Evolutionary conservation across 345 rosid species (phyloP).

Genomic region (Murraya paniculata): DNA sequence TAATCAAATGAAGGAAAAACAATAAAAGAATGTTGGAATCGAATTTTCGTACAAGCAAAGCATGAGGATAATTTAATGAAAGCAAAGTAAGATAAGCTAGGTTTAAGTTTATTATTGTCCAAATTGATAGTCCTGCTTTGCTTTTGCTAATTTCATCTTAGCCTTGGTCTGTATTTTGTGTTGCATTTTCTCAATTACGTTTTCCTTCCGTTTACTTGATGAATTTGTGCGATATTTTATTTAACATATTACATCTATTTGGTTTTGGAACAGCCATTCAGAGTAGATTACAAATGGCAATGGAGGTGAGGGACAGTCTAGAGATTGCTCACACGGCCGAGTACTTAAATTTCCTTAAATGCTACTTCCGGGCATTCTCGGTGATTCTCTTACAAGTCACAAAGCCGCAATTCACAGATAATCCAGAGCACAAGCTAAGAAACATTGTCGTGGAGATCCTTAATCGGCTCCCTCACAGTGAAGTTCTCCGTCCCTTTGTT

Average conservation of each 20-base stretch:
- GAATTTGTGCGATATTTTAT: not conserved
- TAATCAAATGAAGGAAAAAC: not conserved
- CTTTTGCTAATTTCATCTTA: not conserved
- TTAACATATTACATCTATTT: not conserved
- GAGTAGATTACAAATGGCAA: conserved; percentile 78
- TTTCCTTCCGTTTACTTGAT: not conserved
- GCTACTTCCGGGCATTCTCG: conserved; percentile 94
- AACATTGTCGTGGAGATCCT: conserved; percentile 93
- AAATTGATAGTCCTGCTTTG: not conserved
- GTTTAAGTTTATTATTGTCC: not conserved
- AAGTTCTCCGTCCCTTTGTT: conserved; percentile 97
- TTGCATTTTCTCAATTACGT: not conserved
- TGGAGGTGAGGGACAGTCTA: conserved; percentile 95
- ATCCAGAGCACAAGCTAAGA: conserved; percentile 85
- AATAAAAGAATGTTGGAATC: not conserved
- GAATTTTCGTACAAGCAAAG: not conserved
- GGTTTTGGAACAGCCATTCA: conserved; percentile 58
- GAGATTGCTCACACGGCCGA: conserved; percentile 99
- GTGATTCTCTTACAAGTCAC: conserved; percentile 69
- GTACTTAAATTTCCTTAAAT: conserved; percentile 87
- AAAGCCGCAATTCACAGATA: conserved; percentile 76
- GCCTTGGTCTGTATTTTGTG: too few relatives aligned
- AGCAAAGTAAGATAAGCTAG: not conserved
- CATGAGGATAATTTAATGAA: not conserved
- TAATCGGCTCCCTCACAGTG: conserved; percentile 92